Base-by-base conservation (phyloP, 805 yeast genomes). In the Teunomyces gatunensis region DNA sequence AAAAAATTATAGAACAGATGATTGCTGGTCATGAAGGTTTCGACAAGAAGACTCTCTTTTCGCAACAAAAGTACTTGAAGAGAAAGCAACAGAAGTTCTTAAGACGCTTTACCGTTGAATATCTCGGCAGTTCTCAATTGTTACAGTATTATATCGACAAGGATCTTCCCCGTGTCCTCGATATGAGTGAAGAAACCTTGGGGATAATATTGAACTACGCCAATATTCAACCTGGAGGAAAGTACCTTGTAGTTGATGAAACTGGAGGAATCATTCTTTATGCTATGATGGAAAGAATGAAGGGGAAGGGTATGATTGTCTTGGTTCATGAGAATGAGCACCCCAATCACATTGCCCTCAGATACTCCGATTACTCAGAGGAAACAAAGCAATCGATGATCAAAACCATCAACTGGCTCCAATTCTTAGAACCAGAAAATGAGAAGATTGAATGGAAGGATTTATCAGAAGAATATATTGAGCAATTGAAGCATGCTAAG, bases 291-390 rank as follows among this genome's bases (percentile, higher is more conserved):
- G 99, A 94, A 63, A 76, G 97, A 61, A 88, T 95, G 92, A 83
- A 82, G 50, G 96, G 96, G 11, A 70, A 80, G 45, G 85, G 85
- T 9, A 61, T 74, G 3, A 81, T 94, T 39, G 75, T 89, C 2
- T 76, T 89, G 17, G 73, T 84, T 1, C 97, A 94, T 67, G 99
- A 94, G 61, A 89, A 89, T 65, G 99, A 94, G 64, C 97, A 92
- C 61, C 84, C 96, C 2, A 91, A 91, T 60, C 69, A 84, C 23
- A 85, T 85, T 49, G 80, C 87, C 0, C 67, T 92, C 48, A 78
- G 80, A 51, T 82, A 81, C 58, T 77, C 89, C 42, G 85, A 87
- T 60, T 82, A 78, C 60, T 60, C 87, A 1, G 81, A 78, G 27
- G 79, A 75, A 23, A 63, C 74, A 40, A 70, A 79, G 28, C 68